Evolutionary conservation across 768 basidiomycete genomes (phyloP).

Genomic region (Coprinopsis sp.): DNA sequence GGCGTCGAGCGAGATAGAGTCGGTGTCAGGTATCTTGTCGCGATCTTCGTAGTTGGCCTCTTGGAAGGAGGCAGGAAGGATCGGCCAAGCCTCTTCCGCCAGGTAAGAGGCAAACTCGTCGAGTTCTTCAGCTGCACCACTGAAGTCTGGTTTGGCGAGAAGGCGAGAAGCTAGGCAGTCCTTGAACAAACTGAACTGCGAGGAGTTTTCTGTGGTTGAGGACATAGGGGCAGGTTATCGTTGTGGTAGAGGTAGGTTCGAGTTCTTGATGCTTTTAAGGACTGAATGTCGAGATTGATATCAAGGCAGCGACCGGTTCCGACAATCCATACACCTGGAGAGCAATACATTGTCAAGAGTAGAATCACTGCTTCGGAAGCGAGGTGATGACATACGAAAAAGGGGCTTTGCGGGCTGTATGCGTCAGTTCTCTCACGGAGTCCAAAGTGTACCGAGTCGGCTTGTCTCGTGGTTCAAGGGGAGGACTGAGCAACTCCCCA

Average conservation of each 20-base stretch:
- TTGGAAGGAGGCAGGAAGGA: constrained; percentile 33
- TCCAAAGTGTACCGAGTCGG: too few species aligned
- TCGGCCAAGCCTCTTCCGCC: constrained; percentile 44
- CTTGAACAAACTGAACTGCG: constrained; percentile 9
- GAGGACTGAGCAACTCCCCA: too few species aligned
- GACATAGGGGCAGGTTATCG: not conserved
- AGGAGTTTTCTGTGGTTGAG: not conserved
- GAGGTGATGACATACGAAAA: too few species aligned
- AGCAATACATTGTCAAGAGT: too few species aligned
- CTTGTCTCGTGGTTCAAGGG: too few species aligned
- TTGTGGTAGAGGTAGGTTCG: not conserved
- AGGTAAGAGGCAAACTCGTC: constrained; percentile 54
- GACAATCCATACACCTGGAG: too few species aligned
- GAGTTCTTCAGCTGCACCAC: constrained; percentile 29
- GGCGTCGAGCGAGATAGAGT: constrained; percentile 33
- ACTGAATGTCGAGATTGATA: too few species aligned
- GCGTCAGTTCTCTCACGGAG: too few species aligned
- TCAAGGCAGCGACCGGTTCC: too few species aligned
- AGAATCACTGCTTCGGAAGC: too few species aligned
- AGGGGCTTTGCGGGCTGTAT: too few species aligned
- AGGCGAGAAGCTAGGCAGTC: constrained; percentile 27
- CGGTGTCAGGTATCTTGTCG: constrained; percentile 25
- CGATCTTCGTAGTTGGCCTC: constrained; percentile 36
- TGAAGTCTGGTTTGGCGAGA: constrained; percentile 12
- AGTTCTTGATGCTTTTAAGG: not conserved